A percentile compares a stretch with the other conserved stretches of the same genome.
Evolutionary conservation across 192 early-diverging fungal species (phyloP).

Genomic region (Phycomyces blakesleeanus): DNA sequence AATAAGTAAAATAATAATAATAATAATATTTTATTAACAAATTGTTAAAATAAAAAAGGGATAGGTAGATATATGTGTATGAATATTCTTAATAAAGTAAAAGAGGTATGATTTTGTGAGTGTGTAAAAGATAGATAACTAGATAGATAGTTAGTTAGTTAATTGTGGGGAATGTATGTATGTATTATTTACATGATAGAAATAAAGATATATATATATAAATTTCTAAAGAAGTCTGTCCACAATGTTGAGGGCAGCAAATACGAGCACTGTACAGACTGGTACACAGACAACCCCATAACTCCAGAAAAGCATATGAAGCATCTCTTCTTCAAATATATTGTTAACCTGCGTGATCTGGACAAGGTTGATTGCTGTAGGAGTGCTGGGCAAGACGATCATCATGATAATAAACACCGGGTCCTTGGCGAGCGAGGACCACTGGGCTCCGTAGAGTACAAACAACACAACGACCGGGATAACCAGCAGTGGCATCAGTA

Average conservation of each 20-base stretch:
- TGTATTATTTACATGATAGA: too few relatives aligned
- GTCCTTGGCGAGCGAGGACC: slow-evolving; percentile 51
- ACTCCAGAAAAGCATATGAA: slow-evolving; percentile 63
- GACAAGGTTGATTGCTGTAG: slow-evolving; percentile 71
- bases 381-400: slow-evolving; percentile 60
- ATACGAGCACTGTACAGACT: slow-evolving; percentile 24
- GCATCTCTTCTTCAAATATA: slow-evolving; percentile 67
- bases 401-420: slow-evolving; percentile 66
- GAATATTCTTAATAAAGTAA: too few relatives aligned
- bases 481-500: slow-evolving; percentile 37
- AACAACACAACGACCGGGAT: slow-evolving; percentile 36
- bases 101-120: too few relatives aligned
- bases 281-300: slow-evolving; percentile 53
- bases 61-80: too few relatives aligned
- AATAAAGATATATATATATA: too few relatives aligned
- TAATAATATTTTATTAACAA: too few relatives aligned
- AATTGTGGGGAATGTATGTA: too few relatives aligned
- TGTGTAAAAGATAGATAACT: too few relatives aligned
- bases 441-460: slow-evolving; percentile 17
- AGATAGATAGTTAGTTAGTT: too few relatives aligned
- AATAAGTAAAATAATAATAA: too few relatives aligned
- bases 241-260: slow-evolving; percentile 31
- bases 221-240: neutral
- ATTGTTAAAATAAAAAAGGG: too few relatives aligned
- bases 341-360: slow-evolving; percentile 66